Base-by-base conservation (phyloP, 2,329 filamentous ascomycete genomes). In the Botrytis tulipae region DNA sequence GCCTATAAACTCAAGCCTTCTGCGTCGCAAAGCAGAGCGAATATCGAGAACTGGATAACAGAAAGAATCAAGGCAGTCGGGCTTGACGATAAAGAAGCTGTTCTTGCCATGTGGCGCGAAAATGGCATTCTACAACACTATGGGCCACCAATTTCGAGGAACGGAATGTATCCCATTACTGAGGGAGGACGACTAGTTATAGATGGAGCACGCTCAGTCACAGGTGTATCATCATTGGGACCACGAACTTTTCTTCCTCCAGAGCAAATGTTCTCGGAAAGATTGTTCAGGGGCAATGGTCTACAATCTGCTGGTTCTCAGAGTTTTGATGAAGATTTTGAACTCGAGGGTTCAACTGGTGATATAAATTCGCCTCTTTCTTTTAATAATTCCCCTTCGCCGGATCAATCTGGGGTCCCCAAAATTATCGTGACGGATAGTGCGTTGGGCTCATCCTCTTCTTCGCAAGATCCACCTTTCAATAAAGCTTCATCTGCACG, bases 121-220 rank as follows among this genome's bases (percentile, higher is more conserved):
- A 40, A 51, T 29, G 61, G 72, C 3, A 66, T 71, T 20, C 61
- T 62, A 35, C 35, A 54, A 37, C 72, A 73, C 44, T 71, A 70
- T 48, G 71, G 63, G 3, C 37, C 54, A 12, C 20, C 25, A 22
- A 3, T 57, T 42, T 40, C 22, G 25, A 61, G 51, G 16, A 48
- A 69, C 61, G 63, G 71, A 14, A 48, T 25, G 2, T 57, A 69
- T 9, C 66, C 48, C 6, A 9, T 69, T 10, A 69, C 48, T 4
- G 37, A 69, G 37, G 66, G 66, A 42, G 29, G 25, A 9, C 48
- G 25, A 2, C 9, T 5, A 9, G 22, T 68, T 18, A 22, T 9
- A 1, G 46, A 68, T 18, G 65, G 65, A 42, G 14, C 48, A 5
- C 48, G 37, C 3, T 20, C 18, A 3, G 14, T 69, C 2, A 44